Evolutionary conservation across 1,284 basidiomycete genomes (phyloP).

Genomic region (Irpex sp.): DNA sequence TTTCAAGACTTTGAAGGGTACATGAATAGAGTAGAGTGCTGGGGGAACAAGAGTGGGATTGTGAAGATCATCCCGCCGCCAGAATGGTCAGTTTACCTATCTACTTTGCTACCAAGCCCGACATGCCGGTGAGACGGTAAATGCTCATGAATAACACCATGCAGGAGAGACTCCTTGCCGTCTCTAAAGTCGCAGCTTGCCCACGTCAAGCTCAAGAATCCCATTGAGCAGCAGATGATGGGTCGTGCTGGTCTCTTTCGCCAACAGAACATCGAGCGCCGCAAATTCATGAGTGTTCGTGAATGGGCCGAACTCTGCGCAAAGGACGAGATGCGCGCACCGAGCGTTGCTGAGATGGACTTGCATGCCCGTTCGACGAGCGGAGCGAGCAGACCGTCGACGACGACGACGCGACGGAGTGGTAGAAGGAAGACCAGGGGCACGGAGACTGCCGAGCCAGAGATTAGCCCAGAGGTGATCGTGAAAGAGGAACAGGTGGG

Average conservation of each 20-base stretch:
- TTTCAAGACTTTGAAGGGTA: conserved; percentile 88
- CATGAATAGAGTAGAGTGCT: conserved; percentile 80
- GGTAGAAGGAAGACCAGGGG: conserved; percentile 24
- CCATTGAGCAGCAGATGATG: conserved; percentile 90
- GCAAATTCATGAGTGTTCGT: conserved; percentile 76
- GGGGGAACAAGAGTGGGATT: conserved; percentile 87
- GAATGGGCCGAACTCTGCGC: conserved; percentile 86
- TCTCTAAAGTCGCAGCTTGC: conserved; percentile 64
- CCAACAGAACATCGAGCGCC: conserved; percentile 90
- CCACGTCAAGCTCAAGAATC: conserved; percentile 76
- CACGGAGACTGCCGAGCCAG: conserved; percentile 33
- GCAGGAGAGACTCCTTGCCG: conserved; percentile 73
- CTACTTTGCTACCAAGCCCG: background rate
- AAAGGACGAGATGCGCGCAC: conserved; percentile 65
- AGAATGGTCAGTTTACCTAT: conserved; percentile 70
- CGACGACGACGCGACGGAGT: conserved; percentile 18
- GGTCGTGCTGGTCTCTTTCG: conserved; percentile 85
- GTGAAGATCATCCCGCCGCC: conserved; percentile 92
- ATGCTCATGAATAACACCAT: conserved; percentile 1
- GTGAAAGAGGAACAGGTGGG: conserved; percentile 35
- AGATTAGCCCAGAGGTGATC: conserved; percentile 29
- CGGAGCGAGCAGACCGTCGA: conserved; percentile 12
- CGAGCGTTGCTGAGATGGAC: conserved; percentile 66
- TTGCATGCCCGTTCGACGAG: conserved; percentile 43
- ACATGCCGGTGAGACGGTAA: background rate